These are phyloP conservation scores for Elongisporangium prolatum DNA, from an alignment of 352 stramenopile genomes.

Conservation along the genomic window DNA sequence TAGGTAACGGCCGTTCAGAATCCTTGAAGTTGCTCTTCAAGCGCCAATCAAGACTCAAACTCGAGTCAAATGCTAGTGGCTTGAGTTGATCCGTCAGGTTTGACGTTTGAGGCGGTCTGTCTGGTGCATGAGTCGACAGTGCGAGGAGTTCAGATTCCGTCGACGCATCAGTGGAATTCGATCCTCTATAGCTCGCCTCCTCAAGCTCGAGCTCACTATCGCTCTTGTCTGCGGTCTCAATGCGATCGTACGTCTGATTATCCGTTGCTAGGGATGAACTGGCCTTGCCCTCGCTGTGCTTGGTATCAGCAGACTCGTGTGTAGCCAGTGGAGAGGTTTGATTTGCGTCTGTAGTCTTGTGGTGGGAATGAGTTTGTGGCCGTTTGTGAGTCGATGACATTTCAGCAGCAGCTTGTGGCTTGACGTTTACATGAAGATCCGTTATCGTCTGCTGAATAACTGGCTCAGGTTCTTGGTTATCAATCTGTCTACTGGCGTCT, in stretches of 20 bases:
- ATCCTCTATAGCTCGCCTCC: background rate
- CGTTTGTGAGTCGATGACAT: background rate
- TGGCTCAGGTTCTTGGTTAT: background rate
- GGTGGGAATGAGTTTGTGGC: background rate
- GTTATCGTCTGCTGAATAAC: background rate
- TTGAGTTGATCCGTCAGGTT: background rate
- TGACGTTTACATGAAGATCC: background rate
- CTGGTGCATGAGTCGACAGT: background rate
- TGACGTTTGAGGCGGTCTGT: background rate
- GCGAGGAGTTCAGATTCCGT: background rate
- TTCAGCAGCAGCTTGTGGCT: too few relatives aligned
- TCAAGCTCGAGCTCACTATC: background rate
- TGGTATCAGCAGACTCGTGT: background rate
- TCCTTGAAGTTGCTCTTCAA: background rate
- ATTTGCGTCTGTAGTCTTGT: background rate
- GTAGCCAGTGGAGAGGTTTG: background rate
- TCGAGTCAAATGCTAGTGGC: background rate
- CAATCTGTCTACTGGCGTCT: background rate
- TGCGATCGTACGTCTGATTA: background rate
- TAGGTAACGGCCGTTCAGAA: background rate
- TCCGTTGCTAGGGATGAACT: background rate
- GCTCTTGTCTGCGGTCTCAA: background rate
- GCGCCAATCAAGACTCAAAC: background rate
- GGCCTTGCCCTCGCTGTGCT: background rate
- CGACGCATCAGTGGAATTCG: background rate